Evolutionary conservation across 2,329 filamentous ascomycete species (phyloP), one percentile per base, ranked within the genome.

Genomic region (Didymella keratinophila): DNA sequence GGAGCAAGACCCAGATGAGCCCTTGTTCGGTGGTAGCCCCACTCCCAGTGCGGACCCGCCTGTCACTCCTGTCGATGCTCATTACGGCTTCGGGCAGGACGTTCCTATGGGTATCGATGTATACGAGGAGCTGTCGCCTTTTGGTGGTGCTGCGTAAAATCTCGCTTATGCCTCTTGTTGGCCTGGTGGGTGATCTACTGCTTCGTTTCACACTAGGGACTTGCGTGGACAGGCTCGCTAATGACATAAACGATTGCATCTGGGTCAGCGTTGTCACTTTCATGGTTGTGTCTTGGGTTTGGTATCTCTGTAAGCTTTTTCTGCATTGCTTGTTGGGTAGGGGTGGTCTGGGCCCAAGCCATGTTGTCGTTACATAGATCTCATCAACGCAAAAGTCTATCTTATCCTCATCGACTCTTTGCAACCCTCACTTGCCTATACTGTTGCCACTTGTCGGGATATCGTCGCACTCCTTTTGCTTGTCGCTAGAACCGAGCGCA

Each of bases 21-120:
- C 66, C 1, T 27, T 73, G 16, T 72, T 74, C 56, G 58, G 63
- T 2, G 57, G 63, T 14, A 66, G 61, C 14, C 69, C 71, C 1
- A 67, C 65, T 14, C 63, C 66, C 0, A 48, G 50, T 7, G 46
- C 56, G 2, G 67, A 69, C 30, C 67, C 66, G 58, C 71, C 69
- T 14, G 47, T 60, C 16, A 72, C 71, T 18, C 71, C 71, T 2
- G 42, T 46, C 9, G 58, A 58, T 23, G 52, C 50, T 12, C 43
- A 18, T 5, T 50, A 48, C 2, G 68, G 67, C 65, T 32, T 32
- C 30, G 43, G 45, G 6, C 65, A 67, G 21, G 62, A 68, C 37
- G 27, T 63, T 10, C 4, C 34, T 7, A 34, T 48, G 44, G 36
- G 44, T 2, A 20, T 32, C 14, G 44, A 42, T 4, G 16, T 54